phyloP scores from a whole-genome alignment of 1,284 basidiomycete species.

The Ceratobasidium sp. region DNA sequence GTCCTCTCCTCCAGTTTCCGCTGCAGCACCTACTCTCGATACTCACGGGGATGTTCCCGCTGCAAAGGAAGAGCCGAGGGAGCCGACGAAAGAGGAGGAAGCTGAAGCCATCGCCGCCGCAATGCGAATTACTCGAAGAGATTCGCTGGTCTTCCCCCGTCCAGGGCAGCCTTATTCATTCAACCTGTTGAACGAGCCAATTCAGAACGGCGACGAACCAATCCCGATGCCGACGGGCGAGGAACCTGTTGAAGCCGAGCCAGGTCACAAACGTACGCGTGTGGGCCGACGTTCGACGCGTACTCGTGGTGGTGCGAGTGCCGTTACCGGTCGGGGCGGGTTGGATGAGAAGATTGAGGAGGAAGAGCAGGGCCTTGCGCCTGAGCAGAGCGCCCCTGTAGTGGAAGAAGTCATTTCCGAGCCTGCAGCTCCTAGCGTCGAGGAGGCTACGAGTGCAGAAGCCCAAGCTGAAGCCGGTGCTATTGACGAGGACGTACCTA shows the following conservation, averaged over 20 bases:
- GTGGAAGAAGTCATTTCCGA: neutral
- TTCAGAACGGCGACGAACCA: neutral
- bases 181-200: neutral
- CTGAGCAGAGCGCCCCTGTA: neutral
- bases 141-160: conserved; percentile 24
- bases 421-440: neutral
- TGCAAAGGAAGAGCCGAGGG: neutral
- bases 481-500: neutral
- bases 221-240: neutral
- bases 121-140: conserved; percentile 25
- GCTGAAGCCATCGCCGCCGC: conserved; percentile 30
- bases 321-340: neutral
- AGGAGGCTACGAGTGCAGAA: neutral
- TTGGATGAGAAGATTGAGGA: conserved; percentile 7
- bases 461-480: neutral
- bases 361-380: neutral
- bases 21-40: neutral
- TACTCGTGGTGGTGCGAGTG: conserved; percentile 16
- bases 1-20: neutral
- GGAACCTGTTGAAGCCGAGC: conserved; percentile 1
- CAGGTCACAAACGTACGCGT: conserved; percentile 32
- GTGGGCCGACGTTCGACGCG: conserved; percentile 28
- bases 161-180: conserved; percentile 2
- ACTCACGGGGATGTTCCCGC: neutral
- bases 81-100: conserved; percentile 33